phyloP scores from a whole-genome alignment of 2,329 filamentous ascomycete species.

The Botrytis medusae region DNA sequence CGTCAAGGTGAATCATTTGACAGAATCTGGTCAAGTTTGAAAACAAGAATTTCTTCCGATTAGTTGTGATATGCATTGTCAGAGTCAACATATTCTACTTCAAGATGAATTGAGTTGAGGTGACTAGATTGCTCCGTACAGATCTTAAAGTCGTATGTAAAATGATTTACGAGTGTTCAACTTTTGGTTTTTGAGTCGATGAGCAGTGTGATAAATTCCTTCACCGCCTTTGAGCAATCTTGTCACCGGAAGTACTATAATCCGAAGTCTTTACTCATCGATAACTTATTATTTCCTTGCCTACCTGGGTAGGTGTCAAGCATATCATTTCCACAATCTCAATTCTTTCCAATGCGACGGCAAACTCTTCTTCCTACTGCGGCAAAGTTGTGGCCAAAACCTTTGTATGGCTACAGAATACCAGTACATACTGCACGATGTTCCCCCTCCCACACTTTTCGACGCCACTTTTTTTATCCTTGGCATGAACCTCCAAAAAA shows the following conservation, averaged over 20 bases:
- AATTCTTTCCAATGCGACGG: not conserved
- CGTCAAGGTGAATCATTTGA: not conserved
- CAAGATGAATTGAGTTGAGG: not conserved
- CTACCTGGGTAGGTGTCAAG: not conserved
- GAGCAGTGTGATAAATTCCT: not conserved
- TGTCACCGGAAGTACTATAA: not conserved
- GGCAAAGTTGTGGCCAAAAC: not conserved
- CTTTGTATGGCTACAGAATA: not conserved
- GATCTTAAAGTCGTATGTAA: not conserved
- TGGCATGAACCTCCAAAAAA: not conserved
- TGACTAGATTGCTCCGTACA: not conserved
- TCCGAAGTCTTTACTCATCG: not conserved
- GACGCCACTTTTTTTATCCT: not conserved
- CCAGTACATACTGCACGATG: not conserved
- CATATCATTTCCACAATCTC: not conserved
- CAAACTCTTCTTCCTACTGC: not conserved
- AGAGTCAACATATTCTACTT: rapidly evolving
- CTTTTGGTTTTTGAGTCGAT: not conserved
- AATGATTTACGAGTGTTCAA: not conserved
- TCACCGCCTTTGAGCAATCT: not conserved
- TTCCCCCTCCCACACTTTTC: not conserved
- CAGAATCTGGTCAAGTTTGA: not conserved
- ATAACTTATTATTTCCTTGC: not conserved
- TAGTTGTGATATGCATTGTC: not conserved
- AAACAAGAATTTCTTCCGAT: too few relatives aligned